phyloP scores from a whole-genome alignment of 2,329 filamentous ascomycete genomes.

The Emmonsiellopsis sp. region DNA sequence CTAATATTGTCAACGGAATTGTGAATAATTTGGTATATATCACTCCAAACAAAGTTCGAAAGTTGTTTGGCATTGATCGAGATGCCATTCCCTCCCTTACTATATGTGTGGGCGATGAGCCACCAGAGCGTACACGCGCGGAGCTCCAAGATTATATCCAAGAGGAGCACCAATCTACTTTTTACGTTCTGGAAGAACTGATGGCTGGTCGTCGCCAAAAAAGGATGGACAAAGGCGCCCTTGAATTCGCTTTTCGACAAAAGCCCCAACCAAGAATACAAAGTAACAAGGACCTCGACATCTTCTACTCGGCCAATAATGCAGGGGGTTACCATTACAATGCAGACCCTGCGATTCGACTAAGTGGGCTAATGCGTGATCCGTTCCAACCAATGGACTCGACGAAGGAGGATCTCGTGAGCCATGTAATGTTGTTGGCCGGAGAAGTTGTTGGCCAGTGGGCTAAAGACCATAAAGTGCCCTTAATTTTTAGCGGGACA shows the following conservation, averaged over 20 bases:
- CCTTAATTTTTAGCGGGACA: constrained; percentile 41
- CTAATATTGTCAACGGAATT: constrained; percentile 44
- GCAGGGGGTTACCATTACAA: constrained; percentile 24
- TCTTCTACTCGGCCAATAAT: constrained; percentile 22
- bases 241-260: constrained; percentile 20
- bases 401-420: constrained; percentile 33
- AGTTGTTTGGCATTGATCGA: constrained; percentile 25
- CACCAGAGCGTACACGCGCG: constrained; percentile 15
- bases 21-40: constrained; percentile 47
- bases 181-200: constrained; percentile 28
- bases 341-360: constrained; percentile 35
- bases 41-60: constrained; percentile 36
- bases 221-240: constrained; percentile 30
- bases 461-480: constrained; percentile 44
- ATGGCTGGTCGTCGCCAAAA: constrained; percentile 30
- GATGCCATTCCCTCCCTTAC: constrained; percentile 13
- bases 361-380: constrained; percentile 21
- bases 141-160: constrained; percentile 21
- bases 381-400: constrained; percentile 29
- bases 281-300: constrained; percentile 14
- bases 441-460: constrained; percentile 43
- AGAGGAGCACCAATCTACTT: constrained; percentile 25
- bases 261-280: constrained; percentile 15
- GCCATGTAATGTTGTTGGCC: constrained; percentile 49
- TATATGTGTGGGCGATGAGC: constrained; percentile 24